Base-by-base conservation (phyloP, 2,329 filamentous ascomycete genomes). In the Diplodia scrobiculata region DNA sequence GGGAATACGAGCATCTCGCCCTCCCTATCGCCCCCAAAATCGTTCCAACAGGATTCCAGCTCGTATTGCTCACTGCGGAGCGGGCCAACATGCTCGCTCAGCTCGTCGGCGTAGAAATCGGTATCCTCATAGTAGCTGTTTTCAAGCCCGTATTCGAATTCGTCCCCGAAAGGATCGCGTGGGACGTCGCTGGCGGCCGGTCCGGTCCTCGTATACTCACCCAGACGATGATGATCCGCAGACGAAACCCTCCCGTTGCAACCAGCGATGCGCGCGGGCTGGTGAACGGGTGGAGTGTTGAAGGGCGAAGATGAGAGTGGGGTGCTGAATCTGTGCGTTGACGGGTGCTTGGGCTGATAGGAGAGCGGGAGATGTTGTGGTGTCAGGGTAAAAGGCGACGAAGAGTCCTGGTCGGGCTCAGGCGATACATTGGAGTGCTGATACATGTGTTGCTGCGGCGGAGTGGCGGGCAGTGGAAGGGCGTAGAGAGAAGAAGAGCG, bases 171-270 rank as follows among this genome's bases (percentile, higher is more conserved):
- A 21, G 17, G 21, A 7, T 48, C 25, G 17, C 5, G 13, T 25
- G 17, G 3, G 36, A 13, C 7, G 27, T 67, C 29, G 51, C 27
- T 19, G 19, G 27, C 2, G 63, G 51, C 27, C 51, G 19, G 38
- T 48, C 13, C 36, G 51, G 51, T 65, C 25, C 36, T 48, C 19
- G 27, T 4, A 65, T 65, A 65, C 63, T 65, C 63, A 65, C 63
- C 63, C 50, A 11, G 19, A 70, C 66, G 75, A 78, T 82, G 81
- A 84, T 84, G 80, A 75, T 79, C 74, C 73, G 77, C 69, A 69
- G 76, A 77, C 70, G 73, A 69, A 53, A 68, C 70, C 66, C 67
- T 68, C 67, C 70, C 67, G 67, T 70, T 70, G 34, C 71, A 68
- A 36, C 68, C 60, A 60, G 68, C 68, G 21, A 67, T 68, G 58